A percentile compares a stretch with the other conserved stretches of the same genome.
Conservation (phyloP, 768 basidiomycete species). For the Psilocybe azurescens region DNA sequence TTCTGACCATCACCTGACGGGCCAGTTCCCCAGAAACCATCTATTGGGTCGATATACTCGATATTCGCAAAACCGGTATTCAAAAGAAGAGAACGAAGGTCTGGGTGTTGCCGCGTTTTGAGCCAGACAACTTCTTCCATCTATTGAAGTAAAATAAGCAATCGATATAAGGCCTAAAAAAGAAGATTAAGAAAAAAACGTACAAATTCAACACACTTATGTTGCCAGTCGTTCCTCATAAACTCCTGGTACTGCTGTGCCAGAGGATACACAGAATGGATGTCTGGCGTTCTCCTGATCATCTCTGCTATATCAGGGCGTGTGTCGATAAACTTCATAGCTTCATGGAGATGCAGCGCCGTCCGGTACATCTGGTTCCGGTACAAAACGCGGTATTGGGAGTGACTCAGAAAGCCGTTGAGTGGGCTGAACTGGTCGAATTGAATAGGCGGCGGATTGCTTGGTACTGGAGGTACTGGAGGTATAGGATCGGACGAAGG, state of each 20-base stretch:
- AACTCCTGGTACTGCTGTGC: conserved; percentile 35
- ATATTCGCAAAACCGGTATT: conserved; percentile 55
- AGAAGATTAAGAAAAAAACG: conserved; percentile 26
- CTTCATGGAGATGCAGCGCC: conserved; percentile 78
- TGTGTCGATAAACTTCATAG: conserved; percentile 65
- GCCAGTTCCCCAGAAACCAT: conserved; percentile 75
- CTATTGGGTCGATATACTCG: conserved; percentile 57
- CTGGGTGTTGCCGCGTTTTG: conserved; percentile 76
- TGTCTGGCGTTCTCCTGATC: conserved; percentile 49
- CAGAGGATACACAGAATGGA: conserved; percentile 42
- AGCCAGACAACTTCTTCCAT: conserved; percentile 70
- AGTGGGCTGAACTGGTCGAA: conserved; percentile 48
- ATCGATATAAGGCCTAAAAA: neutral
- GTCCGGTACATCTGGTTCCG: conserved; percentile 63
- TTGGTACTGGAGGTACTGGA: conserved; percentile 27
- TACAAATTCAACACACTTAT: conserved; percentile 55
- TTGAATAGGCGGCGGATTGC: conserved; percentile 34
- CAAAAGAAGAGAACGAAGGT: conserved; percentile 58
- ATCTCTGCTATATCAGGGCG: conserved; percentile 58
- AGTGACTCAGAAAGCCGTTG: conserved; percentile 67
- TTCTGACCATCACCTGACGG: conserved; percentile 52
- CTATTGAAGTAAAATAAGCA: conserved; percentile 35
- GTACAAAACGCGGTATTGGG: conserved; percentile 65
- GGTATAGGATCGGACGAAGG: conserved; percentile 12
- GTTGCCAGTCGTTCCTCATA: conserved; percentile 62